Base-by-base conservation (phyloP, 345 rosid genomes). In the Viola odorata region DNA sequence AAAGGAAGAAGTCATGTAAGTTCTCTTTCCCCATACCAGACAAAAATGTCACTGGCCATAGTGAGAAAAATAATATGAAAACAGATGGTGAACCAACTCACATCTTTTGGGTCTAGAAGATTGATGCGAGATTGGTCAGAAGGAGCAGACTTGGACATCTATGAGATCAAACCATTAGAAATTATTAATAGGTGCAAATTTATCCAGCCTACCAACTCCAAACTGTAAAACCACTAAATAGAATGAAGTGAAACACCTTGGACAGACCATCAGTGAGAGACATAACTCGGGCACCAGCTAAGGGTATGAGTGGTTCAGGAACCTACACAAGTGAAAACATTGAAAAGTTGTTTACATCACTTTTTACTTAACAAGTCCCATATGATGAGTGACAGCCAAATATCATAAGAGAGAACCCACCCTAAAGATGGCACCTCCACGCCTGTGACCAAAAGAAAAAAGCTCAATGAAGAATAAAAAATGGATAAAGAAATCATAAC, bases 121-220 rank as follows among this genome's bases (percentile, higher is more conserved):
- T 91, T 89, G 79, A 89, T 89, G 66, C 95, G 76, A 44, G 98
- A 89, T 80, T 81, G 95, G 73, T 91, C 98, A 51, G 95, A 87
- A 64, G 89, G 84, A 61, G 89, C 88, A 73, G 98, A 91, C 81
- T 91, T 91, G 41, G 95, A 91, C 98, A 89, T 91, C 98, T 91
- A 75, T 52, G 78, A 67, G 58, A 76, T 82, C 69, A 45, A 64
- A 73, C 37, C 55, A 53, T 53, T 67, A 3, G 53, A 65, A 60
- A 50, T 7, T 57, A 62, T 51, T 52, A n/a, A 44, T 45, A 7
- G 7, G 49, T 6, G 50, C 45, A 37, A 48, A 53, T 57, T 39
- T 44, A 12, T 10, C 59, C 15, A 4, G 13, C 39, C n/a, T 14
- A 61, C 12, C 55, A 10, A 49, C 39, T 14, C 44, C 5, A 58